A percentile compares a stretch with the other conserved stretches of the same genome.
phyloP scores from a whole-genome alignment of 2,329 filamentous ascomycete genomes.

The Trichoderma guizhouense region DNA sequence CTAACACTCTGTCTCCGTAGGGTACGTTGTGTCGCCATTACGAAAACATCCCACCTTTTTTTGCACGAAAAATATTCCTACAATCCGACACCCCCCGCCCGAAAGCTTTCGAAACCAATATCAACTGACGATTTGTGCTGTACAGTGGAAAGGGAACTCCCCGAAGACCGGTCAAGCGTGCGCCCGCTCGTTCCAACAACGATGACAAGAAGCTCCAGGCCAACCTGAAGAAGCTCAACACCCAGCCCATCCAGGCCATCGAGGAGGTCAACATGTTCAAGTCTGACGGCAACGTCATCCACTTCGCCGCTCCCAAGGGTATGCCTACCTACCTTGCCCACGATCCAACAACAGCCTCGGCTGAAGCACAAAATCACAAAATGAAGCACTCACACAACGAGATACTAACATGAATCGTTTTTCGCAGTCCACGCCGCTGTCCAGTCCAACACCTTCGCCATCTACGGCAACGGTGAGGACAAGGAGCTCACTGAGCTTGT shows the following conservation, averaged over 20 bases:
- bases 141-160: conserved; percentile 92
- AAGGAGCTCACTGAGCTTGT: conserved; percentile 99
- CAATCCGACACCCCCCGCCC: background rate
- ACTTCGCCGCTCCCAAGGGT: conserved; percentile 98
- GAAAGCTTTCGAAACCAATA: conserved; percentile 22
- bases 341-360: background rate
- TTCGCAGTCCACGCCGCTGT: conserved; percentile 86
- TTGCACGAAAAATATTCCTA: background rate
- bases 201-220: conserved; percentile 99
- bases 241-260: conserved; percentile 98
- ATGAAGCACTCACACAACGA: background rate
- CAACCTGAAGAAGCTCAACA: conserved; percentile 98
- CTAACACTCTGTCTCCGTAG: conserved; percentile 24
- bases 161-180: conserved; percentile 97
- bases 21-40: conserved; percentile 34
- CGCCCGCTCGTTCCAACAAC: conserved; percentile 84
- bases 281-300: conserved; percentile 98
- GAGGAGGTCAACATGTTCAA: conserved; percentile 99
- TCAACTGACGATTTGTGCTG: conserved; percentile 17
- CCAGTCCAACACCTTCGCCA: conserved; percentile 97
- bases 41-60: background rate
- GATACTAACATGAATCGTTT: background rate
- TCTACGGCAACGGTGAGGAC: conserved; percentile 98
- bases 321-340: conserved; percentile 49
- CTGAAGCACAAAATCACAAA: background rate